phyloP scores from a whole-genome alignment of 2,329 filamentous ascomycete genomes.

The Teratosphaeria gauchensis region DNA sequence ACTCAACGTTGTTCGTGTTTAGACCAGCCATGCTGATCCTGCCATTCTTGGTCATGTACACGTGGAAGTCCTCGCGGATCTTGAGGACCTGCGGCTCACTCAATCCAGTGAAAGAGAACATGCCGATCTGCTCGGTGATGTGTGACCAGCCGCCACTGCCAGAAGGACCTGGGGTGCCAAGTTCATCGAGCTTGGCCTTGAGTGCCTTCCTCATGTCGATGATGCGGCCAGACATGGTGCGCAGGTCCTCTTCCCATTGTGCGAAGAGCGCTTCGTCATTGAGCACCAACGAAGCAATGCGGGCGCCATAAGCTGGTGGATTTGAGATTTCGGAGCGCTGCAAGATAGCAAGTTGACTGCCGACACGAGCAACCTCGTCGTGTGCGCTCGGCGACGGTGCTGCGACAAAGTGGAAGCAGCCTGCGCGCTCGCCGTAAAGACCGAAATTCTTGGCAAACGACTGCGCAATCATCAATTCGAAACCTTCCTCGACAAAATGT shows the following conservation, averaged over 20 bases:
- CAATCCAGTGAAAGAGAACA: conserved; percentile 92
- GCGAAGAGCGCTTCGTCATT: conserved; percentile 74
- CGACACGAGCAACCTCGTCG: conserved; percentile 53
- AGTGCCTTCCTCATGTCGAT: conserved; percentile 78
- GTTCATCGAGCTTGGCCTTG: conserved; percentile 68
- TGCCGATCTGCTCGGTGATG: conserved; percentile 97
- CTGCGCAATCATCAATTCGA: conserved; percentile 49
- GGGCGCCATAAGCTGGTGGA: conserved; percentile 86
- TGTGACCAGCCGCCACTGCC: conserved; percentile 73
- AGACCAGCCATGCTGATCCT: conserved; percentile 98
- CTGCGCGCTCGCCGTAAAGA: conserved; percentile 90
- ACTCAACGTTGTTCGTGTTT: conserved; percentile 84
- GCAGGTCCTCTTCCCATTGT: conserved; percentile 87
- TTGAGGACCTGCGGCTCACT: conserved; percentile 62
- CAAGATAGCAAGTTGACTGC: conserved; percentile 82
- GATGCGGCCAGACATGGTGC: conserved; percentile 92
- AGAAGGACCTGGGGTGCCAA: conserved; percentile 54
- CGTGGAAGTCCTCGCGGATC: conserved; percentile 60
- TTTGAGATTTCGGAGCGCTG: conserved; percentile 98
- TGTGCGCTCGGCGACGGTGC: conserved; percentile 58
- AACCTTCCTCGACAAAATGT: conserved; percentile 89
- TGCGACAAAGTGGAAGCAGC: conserved; percentile 90
- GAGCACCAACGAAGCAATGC: conserved; percentile 74
- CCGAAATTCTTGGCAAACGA: conserved; percentile 55
- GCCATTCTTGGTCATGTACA: conserved; percentile 96